Evolutionary conservation across 768 basidiomycete species (phyloP).

Genomic region (Goffeauzyma gilvescens): DNA sequence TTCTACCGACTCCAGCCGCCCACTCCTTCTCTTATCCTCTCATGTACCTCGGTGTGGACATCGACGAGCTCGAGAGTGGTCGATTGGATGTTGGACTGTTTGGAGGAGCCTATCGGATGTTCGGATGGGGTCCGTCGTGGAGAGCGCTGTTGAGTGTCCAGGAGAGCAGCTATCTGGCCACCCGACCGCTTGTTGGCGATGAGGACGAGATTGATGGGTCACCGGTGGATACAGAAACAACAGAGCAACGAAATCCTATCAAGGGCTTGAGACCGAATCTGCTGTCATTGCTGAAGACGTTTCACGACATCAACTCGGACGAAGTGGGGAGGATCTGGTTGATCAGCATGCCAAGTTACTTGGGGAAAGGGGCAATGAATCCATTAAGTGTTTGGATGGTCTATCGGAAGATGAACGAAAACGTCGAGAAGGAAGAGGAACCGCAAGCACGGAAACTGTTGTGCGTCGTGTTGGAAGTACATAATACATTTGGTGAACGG

Average conservation of each 20-base stretch:
- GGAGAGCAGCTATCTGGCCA: too few species aligned
- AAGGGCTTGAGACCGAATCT: conserved; percentile 11
- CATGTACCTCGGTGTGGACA: conserved; percentile 41
- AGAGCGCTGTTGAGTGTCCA: too few species aligned
- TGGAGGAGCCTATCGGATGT: too few species aligned
- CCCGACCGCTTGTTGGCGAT: too few species aligned
- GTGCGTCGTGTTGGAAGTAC: conserved; percentile 44
- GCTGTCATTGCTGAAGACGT: conserved; percentile 9
- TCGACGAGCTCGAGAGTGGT: conserved; percentile 40
- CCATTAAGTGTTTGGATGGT: conserved; percentile 52
- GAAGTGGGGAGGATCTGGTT: conserved; percentile 45
- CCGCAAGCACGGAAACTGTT: conserved; percentile 10
- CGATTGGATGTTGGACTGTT: too few species aligned
- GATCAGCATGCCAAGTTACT: conserved; percentile 52
- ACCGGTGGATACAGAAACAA: too few species aligned
- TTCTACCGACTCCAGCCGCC: conserved; percentile 37
- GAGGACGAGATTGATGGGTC: too few species aligned
- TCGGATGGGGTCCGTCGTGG: too few species aligned
- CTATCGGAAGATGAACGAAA: conserved; percentile 33
- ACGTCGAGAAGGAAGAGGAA: background rate
- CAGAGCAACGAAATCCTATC: too few species aligned
- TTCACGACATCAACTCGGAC: conserved; percentile 1
- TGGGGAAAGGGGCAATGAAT: conserved; percentile 53
- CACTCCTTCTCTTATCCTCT: conserved; percentile 49
- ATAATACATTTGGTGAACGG: conserved; percentile 56